Evolutionary conservation across 1,139 yeast genomes (phyloP).

Genomic region (Yamadazyma oceani): DNA sequence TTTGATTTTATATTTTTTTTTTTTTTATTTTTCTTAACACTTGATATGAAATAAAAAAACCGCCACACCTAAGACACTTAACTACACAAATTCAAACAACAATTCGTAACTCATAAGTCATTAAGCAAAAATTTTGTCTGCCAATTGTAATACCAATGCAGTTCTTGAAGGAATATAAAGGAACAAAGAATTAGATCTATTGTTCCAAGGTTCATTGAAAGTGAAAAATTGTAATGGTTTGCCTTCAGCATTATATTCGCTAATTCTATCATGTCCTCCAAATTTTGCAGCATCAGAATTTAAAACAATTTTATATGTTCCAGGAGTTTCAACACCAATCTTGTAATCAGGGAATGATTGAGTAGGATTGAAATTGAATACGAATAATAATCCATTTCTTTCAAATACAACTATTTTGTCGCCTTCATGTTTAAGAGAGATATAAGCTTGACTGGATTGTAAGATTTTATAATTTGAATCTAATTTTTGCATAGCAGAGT

Average conservation of each 20-base stretch:
- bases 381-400: constrained; percentile 78
- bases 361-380: constrained; percentile 87
- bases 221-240: constrained; percentile 56
- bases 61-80: too few relatives aligned
- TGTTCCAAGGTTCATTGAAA: constrained; percentile 75
- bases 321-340: constrained; percentile 81
- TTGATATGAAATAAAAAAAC: not conserved
- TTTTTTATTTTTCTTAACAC: too few relatives aligned
- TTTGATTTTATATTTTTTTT: too few relatives aligned
- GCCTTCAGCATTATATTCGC: constrained; percentile 45
- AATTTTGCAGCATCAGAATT: constrained; percentile 68
- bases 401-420: constrained; percentile 91
- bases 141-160: constrained; percentile 53
- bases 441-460: constrained; percentile 76
- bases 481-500: constrained; percentile 75
- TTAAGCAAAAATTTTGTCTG: constrained; percentile 12
- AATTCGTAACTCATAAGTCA: constrained; percentile 1
- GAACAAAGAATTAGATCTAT: constrained; percentile 71
- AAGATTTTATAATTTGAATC: constrained; percentile 75
- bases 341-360: constrained; percentile 84
- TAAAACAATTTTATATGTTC: constrained; percentile 71
- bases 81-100: too few relatives aligned
- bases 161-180: constrained; percentile 84
- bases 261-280: constrained; percentile 83
- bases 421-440: constrained; percentile 81